Base-by-base conservation (phyloP, 2,329 filamentous ascomycete genomes). In the Talaromyces sp. region DNA sequence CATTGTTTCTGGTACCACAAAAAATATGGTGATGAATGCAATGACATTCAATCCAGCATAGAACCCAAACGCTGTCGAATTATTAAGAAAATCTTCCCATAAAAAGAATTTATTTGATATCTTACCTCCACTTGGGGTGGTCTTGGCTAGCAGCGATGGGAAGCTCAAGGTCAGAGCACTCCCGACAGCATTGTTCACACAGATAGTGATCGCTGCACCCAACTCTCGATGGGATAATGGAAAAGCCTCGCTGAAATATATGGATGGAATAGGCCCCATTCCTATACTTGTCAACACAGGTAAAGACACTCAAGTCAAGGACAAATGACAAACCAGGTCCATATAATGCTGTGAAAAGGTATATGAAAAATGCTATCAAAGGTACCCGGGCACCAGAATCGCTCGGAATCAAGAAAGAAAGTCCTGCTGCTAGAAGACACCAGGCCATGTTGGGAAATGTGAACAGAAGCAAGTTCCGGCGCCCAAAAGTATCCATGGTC, bases 401-500 rank as follows among this genome's bases (percentile, higher is more conserved):
- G 1, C 64, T 58, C 0, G 76, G 70, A 14, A 85, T 82, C 47
- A 79, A 68, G 45, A 80, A 84, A 58, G 79, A 82, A 36, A 84
- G 71, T 0, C 82, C 78, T 1, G 77, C 75, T 1, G 70, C 73
- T 4, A 80, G 67, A 5, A 81, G 64, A 9, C 73, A 76, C 75
- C 75, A 76, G 11, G 70, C 75, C 78, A 80, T 81, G 45, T 78
- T 72, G 0, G 78, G 78, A 58, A 80, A 80, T 0, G 78, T 81
- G 57, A 76, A 76, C 14, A 76, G 52, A 61, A 81, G 62, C 5
- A 85, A 68, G 6, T 75, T 77, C 16, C 83, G 77, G 8, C 83
- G 75, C 2, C 83, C 83, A 53, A 81, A 82, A 0, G 75, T 81
- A 55, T 85, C 82, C 58, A 85, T 85, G 3, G 82, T 82, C 76